Evolutionary conservation across 164 flowering plant species (phyloP).

Genomic region (Aristolochia contorta): DNA sequence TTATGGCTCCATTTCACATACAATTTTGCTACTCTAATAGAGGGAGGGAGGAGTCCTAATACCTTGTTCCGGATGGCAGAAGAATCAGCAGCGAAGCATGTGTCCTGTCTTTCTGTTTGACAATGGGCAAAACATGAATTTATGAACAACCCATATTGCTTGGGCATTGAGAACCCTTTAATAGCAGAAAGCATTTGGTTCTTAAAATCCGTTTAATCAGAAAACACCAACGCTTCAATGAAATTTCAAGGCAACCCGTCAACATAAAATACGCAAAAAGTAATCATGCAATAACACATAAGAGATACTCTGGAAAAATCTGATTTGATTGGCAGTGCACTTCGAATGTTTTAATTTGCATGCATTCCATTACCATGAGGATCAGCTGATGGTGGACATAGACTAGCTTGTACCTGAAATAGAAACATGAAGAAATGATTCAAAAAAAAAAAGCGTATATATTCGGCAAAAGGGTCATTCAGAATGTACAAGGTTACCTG

Average conservation of each 20-base stretch:
- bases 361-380: constrained; percentile 54
- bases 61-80: constrained; percentile 51
- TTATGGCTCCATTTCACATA: neutral
- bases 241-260: neutral
- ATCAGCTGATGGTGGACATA: constrained; percentile 69
- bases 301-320: constrained; percentile 57
- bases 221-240: neutral
- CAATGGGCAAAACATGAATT: constrained; percentile 88
- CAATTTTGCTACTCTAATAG: neutral
- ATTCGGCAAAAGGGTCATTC: neutral
- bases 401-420: constrained; percentile 58
- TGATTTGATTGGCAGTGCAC: constrained; percentile 58
- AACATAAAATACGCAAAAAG: neutral
- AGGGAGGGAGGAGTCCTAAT: constrained; percentile 1
- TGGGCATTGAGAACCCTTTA: constrained; percentile 30
- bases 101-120: constrained; percentile 69
- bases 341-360: constrained; percentile 49
- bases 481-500: constrained; percentile 43
- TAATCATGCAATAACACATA: too few species aligned
- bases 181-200: constrained; percentile 56
- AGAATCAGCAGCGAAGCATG: constrained; percentile 55
- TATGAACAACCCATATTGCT: constrained; percentile 49
- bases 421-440: neutral
- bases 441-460: neutral
- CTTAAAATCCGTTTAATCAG: constrained; percentile 57